These are phyloP conservation scores for Physcomitrium patens DNA, from an alignment of 225 moss, liverwort and hornwort species.

Conservation along the genomic window DNA sequence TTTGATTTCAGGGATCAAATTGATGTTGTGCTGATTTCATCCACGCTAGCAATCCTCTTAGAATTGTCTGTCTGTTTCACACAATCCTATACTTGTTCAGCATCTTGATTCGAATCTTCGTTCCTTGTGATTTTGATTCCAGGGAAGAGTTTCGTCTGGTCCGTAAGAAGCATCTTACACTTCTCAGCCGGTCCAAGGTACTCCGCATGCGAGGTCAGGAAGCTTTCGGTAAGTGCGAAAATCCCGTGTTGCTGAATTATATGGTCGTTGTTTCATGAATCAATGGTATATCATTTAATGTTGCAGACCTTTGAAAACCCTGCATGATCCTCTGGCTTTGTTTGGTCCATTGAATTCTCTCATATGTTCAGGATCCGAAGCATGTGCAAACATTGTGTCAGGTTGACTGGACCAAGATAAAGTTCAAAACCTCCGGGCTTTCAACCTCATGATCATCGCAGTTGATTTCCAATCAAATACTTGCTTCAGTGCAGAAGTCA, in stretches of 20 bases:
- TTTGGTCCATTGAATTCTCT: neutral
- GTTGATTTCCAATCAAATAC: slow-evolving; percentile 27
- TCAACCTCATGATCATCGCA: slow-evolving; percentile 32
- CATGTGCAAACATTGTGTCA: slow-evolving; percentile 55
- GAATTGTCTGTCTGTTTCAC: too few relatives aligned
- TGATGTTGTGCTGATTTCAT: neutral
- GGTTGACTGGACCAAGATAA: slow-evolving; percentile 67
- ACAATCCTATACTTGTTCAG: too few relatives aligned
- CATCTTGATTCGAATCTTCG: too few relatives aligned
- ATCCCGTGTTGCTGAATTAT: too few relatives aligned
- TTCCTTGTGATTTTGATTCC: slow-evolving; percentile 21
- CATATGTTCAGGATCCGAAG: slow-evolving; percentile 47
- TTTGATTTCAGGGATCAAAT: neutral
- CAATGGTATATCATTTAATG: too few relatives aligned
- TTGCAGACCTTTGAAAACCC: too few relatives aligned
- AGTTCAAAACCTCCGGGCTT: slow-evolving; percentile 46
- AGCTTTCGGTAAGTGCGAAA: neutral
- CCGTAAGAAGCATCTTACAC: slow-evolving; percentile 29
- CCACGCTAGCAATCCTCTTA: too few relatives aligned
- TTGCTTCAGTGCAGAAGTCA: slow-evolving; percentile 27
- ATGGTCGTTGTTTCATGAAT: too few relatives aligned
- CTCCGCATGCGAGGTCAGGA: slow-evolving; percentile 31
- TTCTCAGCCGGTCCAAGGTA: slow-evolving; percentile 41
- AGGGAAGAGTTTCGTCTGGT: slow-evolving; percentile 50
- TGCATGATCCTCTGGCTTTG: neutral